Conservation (phyloP, 2,329 filamentous ascomycete genomes). For the Raffaelea ambrosiae region DNA sequence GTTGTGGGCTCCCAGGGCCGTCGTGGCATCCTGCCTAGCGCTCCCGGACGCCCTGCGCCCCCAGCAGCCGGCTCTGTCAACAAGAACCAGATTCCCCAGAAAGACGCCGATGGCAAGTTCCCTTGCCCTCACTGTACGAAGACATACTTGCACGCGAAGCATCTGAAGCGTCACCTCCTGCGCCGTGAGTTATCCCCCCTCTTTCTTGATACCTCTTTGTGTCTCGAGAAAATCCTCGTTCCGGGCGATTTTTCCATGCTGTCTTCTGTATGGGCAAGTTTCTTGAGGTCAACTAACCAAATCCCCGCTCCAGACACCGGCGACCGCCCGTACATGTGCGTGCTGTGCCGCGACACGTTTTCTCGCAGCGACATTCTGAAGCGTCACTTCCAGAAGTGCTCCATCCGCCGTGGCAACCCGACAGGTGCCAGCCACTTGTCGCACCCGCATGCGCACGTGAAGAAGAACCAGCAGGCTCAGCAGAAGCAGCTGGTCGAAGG, state of each 20-base stretch:
- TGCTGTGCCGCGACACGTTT: constrained; percentile 95
- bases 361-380: constrained; percentile 97
- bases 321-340: constrained; percentile 96
- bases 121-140: constrained; percentile 97
- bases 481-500: constrained; percentile 47
- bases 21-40: constrained; percentile 83
- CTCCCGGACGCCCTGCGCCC: constrained; percentile 74
- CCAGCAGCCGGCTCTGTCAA: constrained; percentile 59
- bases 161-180: constrained; percentile 90
- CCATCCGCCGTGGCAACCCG: constrained; percentile 89
- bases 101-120: constrained; percentile 96
- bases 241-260: neutral
- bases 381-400: constrained; percentile 98
- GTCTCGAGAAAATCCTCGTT: neutral
- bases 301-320: constrained; percentile 64
- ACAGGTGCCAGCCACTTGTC: constrained; percentile 91
- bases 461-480: constrained; percentile 56
- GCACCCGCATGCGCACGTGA: constrained; percentile 82
- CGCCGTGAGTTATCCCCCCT: constrained; percentile 88
- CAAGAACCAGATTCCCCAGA: constrained; percentile 82
- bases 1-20: constrained; percentile 93
- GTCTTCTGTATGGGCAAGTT: neutral
- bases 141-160: constrained; percentile 95
- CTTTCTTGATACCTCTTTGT: neutral
- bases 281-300: constrained; percentile 1